Conservation (phyloP, 805 yeast genomes). For the Tetrapisispora iriomotensis region DNA sequence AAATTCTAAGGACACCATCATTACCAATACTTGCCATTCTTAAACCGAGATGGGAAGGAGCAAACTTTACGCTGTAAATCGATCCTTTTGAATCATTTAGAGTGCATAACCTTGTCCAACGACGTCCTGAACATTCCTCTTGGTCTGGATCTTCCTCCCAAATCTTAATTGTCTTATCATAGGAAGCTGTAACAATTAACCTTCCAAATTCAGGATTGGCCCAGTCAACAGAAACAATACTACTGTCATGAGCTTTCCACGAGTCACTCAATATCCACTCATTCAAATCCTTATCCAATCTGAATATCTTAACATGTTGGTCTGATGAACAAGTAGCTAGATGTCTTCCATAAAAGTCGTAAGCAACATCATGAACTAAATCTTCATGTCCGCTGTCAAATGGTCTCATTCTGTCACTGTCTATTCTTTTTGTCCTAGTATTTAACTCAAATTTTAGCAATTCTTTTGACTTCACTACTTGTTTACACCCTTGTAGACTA, state of each 20-base stretch:
- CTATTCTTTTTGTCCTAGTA: too few relatives aligned
- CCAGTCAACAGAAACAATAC: conserved; percentile 76
- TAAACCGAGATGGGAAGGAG: conserved; percentile 75
- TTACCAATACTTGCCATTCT: conserved; percentile 80
- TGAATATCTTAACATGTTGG: conserved; percentile 85
- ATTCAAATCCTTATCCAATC: conserved; percentile 52
- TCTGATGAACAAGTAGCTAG: conserved; percentile 94
- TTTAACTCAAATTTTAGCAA: too few relatives aligned
- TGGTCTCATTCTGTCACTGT: conserved; percentile 49
- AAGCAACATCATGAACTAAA: conserved; percentile 78
- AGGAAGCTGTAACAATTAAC: conserved; percentile 77
- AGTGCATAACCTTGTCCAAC: conserved; percentile 72
- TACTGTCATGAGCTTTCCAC: conserved; percentile 93
- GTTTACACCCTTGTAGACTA: not conserved
- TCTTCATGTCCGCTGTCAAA: conserved; percentile 90
- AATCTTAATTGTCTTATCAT: conserved; percentile 77
- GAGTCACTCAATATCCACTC: conserved; percentile 79
- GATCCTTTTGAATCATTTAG: conserved; percentile 85
- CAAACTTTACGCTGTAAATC: conserved; percentile 79
- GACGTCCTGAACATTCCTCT: conserved; percentile 61
- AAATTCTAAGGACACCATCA: conserved; percentile 77
- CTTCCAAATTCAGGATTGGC: conserved; percentile 93
- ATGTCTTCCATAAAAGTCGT: conserved; percentile 87
- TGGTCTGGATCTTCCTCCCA: conserved; percentile 89
- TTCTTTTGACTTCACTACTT: not conserved